Percentiles rank a stretch among this genome's conserved stretches.
These are phyloP conservation scores for Saccharomyces hybrid DNA, from an alignment of 1,139 yeast genomes.

Conservation along the genomic window DNA sequence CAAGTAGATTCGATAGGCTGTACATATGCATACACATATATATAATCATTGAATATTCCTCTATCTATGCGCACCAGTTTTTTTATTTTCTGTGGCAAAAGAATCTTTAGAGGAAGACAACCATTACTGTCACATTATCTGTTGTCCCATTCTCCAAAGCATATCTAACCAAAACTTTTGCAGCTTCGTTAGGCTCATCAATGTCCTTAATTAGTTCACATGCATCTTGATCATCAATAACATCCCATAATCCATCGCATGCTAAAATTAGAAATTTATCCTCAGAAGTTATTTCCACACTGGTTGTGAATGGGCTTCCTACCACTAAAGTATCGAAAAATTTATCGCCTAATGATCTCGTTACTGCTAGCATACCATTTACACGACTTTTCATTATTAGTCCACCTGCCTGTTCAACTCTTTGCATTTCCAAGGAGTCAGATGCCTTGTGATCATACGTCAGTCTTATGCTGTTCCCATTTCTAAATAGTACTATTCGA, in stretches of 20 bases:
- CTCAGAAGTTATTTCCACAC: slow-evolving; percentile 55
- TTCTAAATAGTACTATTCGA: slow-evolving; percentile 68
- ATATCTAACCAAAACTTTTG: slow-evolving; percentile 57
- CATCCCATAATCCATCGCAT: slow-evolving; percentile 96
- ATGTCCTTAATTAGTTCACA: slow-evolving; percentile 57
- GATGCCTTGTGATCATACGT: slow-evolving; percentile 94
- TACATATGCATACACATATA: not conserved
- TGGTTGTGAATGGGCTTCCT: slow-evolving; percentile 88
- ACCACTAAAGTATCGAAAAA: slow-evolving; percentile 86
- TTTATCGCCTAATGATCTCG: slow-evolving; percentile 89
- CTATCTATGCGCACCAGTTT: slow-evolving; percentile 1
- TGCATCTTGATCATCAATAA: slow-evolving; percentile 72
- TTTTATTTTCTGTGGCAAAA: not conserved
- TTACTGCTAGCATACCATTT: slow-evolving; percentile 91
- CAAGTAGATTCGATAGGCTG: not conserved
- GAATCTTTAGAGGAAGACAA: slow-evolving; percentile 33
- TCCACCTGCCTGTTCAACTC: slow-evolving; percentile 78
- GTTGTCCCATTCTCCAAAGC: slow-evolving; percentile 80
- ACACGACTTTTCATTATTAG: slow-evolving; percentile 84
- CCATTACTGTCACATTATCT: slow-evolving; percentile 92
- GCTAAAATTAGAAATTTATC: slow-evolving; percentile 81
- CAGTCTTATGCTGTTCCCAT: slow-evolving; percentile 65
- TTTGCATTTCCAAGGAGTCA: slow-evolving; percentile 65
- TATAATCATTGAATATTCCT: not conserved
- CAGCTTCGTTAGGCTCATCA: slow-evolving; percentile 57